Percentiles rank a stretch among this genome's conserved stretches.
Evolutionary conservation across 306 rosid genomes (phyloP).

Genomic region (Clitoria ternatea): DNA sequence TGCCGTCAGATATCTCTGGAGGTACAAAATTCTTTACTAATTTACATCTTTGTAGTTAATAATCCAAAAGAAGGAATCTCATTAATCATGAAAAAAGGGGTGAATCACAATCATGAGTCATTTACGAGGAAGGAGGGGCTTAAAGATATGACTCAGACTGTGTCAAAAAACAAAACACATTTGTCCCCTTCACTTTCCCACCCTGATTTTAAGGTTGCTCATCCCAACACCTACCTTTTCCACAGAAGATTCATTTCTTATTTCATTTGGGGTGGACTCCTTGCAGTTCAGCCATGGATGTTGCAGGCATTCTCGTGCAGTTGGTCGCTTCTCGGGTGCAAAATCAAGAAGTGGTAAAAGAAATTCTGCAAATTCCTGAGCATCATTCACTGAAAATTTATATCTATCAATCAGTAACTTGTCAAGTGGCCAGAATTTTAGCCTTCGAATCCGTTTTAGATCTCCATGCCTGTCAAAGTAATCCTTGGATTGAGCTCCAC

Average conservation of each 20-base stretch:
- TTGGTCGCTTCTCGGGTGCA: conserved; percentile 87
- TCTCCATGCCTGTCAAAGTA: conserved; percentile 91
- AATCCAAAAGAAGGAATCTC: conserved; percentile 37
- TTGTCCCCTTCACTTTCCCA: conserved; percentile 63
- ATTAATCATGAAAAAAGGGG: conserved; percentile 22
- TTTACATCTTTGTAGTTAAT: conserved; percentile 57
- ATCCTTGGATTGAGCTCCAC: conserved; percentile 84
- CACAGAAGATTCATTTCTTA: conserved; percentile 36
- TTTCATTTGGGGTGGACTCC: conserved; percentile 39
- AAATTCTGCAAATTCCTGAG: conserved; percentile 66
- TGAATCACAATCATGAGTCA: conserved; percentile 38
- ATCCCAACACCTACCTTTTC: conserved; percentile 64
- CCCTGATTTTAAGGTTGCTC: conserved; percentile 67
- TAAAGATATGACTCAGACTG: not conserved
- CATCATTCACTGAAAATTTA: conserved; percentile 66
- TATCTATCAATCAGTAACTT: conserved; percentile 66
- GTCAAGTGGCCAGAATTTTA: conserved; percentile 72
- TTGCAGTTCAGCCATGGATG: conserved; percentile 67
- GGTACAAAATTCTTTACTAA: conserved; percentile 47
- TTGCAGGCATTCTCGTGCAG: conserved; percentile 77
- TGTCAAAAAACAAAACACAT: conserved; percentile 7
- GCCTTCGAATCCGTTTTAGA: conserved; percentile 90
- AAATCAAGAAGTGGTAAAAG: conserved; percentile 72
- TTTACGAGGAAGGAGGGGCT: conserved; percentile 24
- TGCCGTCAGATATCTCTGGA: conserved; percentile 37